Evolutionary conservation across 164 flowering plant species (phyloP), one percentile per base, ranked within the genome.

Genomic region (Magnolia officinalis): DNA sequence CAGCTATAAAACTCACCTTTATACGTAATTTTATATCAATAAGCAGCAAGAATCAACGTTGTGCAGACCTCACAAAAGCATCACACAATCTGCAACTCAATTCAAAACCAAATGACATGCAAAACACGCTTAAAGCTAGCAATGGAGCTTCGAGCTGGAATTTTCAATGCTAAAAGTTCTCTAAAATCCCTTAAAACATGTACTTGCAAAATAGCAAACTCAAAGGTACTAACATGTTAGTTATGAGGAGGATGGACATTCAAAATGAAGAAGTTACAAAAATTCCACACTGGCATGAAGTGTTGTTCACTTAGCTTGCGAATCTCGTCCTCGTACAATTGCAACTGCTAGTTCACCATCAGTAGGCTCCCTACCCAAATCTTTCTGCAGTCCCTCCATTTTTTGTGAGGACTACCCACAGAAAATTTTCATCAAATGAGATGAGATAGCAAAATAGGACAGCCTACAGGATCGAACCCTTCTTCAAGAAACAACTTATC

Each of bases 281-380:
- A 94, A 83, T 89, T 96, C 99, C 98, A 96, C 16, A 89, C 83
- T 31, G 99, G 98, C 97, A 90, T 94, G 76, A 89, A 84, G 26
- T 98, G 93, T 75, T 90, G 97, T 82, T 96, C 99, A 78, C 92
- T 94, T 75, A 94, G 91, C 87, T 92, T 96, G 77, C 97, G 97
- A 74, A 96, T 87, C 88, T 96, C 99, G 80, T 96, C 99, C 87
- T 96, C 98, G 76, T 94, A 96, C 84, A 96, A 94, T 75, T 68
- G 90, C 90, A 75, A 80, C 83, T 21, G 93, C 97, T 75, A 96
- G 72, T 82, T 96, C 97, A 68, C 64, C 85, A 66, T 92, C 91
- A 6, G 89, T 90, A 37, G 95, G 88, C 69, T 90, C 92, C 80
- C 88, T 87, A 23, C 85, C 91, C 72, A 90, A 72, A 63, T 82